A percentile compares a stretch with the other conserved stretches of the same genome.
These are phyloP conservation scores for Coleophoma eucalyptorum DNA, from an alignment of 2,329 filamentous ascomycete genomes.

Conservation along the genomic window DNA sequence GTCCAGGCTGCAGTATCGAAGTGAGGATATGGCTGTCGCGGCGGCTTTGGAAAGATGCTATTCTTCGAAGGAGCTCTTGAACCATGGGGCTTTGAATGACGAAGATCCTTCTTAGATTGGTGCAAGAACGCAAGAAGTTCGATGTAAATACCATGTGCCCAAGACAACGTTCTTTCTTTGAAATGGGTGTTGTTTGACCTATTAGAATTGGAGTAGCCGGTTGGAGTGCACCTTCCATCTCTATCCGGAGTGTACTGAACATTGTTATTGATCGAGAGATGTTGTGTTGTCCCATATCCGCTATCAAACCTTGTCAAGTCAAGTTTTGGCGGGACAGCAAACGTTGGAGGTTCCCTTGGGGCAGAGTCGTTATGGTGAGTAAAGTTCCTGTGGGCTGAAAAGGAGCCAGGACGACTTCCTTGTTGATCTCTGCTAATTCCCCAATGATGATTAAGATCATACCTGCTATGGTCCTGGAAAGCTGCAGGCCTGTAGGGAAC, in stretches of 20 bases:
- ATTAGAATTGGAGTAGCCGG: conserved; percentile 12
- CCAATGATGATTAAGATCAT: conserved; percentile 8
- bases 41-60: conserved; percentile 49
- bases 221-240: conserved; percentile 17
- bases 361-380: conserved; percentile 7
- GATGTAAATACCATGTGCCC: conserved; percentile 70
- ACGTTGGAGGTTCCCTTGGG: not conserved
- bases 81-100: conserved; percentile 28
- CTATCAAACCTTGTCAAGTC: not conserved
- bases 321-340: conserved; percentile 1
- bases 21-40: conserved; percentile 24
- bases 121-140: conserved; percentile 66
- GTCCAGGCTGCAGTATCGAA: conserved; percentile 15
- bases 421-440: conserved; percentile 4
- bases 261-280: not conserved
- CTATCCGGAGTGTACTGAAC: conserved; percentile 4
- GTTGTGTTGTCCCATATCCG: not conserved
- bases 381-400: conserved; percentile 5
- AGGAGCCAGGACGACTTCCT: not conserved
- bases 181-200: conserved; percentile 42
- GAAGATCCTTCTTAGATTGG: conserved; percentile 47
- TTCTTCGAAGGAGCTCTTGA: conserved; percentile 40
- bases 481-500: conserved; percentile 53
- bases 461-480: conserved; percentile 45
- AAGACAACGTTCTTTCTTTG: conserved; percentile 63